Evolutionary conservation across 495 filamentous ascomycete genomes (phyloP).

Genomic region (Penicillium coprophilum): DNA sequence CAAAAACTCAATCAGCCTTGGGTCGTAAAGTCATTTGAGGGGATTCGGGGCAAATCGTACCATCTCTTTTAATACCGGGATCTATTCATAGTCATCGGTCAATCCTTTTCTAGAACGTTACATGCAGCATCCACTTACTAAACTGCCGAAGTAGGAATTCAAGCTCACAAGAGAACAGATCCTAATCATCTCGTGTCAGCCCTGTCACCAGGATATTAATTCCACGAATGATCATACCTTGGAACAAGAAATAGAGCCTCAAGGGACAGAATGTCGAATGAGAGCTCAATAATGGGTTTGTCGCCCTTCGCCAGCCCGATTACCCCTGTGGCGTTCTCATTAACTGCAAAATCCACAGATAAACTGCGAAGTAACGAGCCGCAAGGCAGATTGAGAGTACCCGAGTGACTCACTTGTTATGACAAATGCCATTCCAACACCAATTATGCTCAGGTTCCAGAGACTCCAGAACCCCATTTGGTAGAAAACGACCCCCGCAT

Average conservation of each 20-base stretch:
- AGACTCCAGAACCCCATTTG: constrained; percentile 86
- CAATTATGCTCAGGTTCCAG: constrained; percentile 85
- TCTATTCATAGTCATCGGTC: constrained; percentile 44
- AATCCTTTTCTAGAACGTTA: constrained; percentile 11
- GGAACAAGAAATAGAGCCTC: constrained; percentile 91
- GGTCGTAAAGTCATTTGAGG: constrained; percentile 10
- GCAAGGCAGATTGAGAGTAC: constrained; percentile 16
- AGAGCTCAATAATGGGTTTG: constrained; percentile 63
- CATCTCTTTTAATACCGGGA: constrained; percentile 90
- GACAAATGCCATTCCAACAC: constrained; percentile 74
- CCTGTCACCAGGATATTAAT: constrained; percentile 7
- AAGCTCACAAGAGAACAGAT: constrained; percentile 87
- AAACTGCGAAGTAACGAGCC: neutral
- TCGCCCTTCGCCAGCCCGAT: constrained; percentile 67
- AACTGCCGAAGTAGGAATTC: constrained; percentile 86
- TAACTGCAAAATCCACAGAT: constrained; percentile 4
- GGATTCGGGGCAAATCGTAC: constrained; percentile 30
- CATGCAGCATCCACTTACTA: constrained; percentile 44
- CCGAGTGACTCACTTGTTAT: constrained; percentile 61
- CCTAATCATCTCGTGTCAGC: constrained; percentile 37
- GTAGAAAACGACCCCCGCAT: constrained; percentile 82
- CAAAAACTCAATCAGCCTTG: constrained; percentile 29
- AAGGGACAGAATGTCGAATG: constrained; percentile 85
- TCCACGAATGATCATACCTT: constrained; percentile 41
- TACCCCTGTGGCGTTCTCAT: constrained; percentile 50